phyloP scores from a whole-genome alignment of 2,329 filamentous ascomycete species.

The Aspergillus luchuensis region DNA sequence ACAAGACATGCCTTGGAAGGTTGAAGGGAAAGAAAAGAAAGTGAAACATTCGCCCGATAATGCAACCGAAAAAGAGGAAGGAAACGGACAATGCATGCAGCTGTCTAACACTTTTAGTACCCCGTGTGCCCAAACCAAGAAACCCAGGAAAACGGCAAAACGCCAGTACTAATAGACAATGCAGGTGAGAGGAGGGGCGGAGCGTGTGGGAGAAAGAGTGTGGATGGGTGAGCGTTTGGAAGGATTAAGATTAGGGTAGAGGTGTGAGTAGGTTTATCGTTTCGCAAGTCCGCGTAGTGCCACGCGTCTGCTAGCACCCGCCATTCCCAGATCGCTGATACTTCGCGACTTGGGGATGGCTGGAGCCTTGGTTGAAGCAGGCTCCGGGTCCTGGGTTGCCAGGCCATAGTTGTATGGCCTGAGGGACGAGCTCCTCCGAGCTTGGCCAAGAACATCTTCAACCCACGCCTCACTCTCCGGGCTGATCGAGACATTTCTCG shows the following conservation, averaged over 20 bases:
- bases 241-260: background rate
- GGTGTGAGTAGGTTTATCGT: conserved; percentile 18
- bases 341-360: conserved; percentile 37
- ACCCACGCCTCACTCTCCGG: conserved; percentile 52
- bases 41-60: conserved; percentile 10
- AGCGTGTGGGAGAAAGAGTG: conserved; percentile 12
- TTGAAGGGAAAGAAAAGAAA: background rate
- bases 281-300: conserved; percentile 39
- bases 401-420: conserved; percentile 31
- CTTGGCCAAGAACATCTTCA: conserved; percentile 49
- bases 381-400: conserved; percentile 21
- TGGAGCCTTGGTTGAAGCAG: conserved; percentile 16
- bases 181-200: conserved; percentile 5
- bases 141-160: conserved; percentile 15
- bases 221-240: conserved; percentile 1
- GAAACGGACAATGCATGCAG: conserved; percentile 12
- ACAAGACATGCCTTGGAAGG: background rate
- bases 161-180: conserved; percentile 19
- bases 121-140: conserved; percentile 12
- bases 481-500: conserved; percentile 44
- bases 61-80: conserved; percentile 9
- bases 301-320: conserved; percentile 41
- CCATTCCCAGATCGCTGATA: conserved; percentile 43
- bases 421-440: conserved; percentile 41
- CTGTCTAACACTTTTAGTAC: conserved; percentile 13